Percentiles rank a stretch among this genome's conserved stretches.
Evolutionary conservation across 805 yeast genomes (phyloP).

Genomic region (Metschnikowia similis): DNA sequence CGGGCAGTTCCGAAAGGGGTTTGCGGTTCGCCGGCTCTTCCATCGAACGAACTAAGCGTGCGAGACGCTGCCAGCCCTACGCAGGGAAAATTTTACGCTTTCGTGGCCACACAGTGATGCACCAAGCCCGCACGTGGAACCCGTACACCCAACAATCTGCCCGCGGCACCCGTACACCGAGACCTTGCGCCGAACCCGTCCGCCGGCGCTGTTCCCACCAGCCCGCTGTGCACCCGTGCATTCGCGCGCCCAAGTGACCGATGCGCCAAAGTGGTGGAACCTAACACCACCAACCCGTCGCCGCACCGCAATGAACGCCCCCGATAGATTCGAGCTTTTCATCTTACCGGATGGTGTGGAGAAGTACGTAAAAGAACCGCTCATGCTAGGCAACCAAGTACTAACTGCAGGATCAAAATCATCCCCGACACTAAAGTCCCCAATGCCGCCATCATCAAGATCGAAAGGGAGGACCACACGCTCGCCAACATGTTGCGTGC

Average conservation of each 20-base stretch:
- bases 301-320: slow-evolving; percentile 77
- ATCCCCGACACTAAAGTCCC: slow-evolving; percentile 95
- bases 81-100: no score
- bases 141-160: background rate
- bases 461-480: slow-evolving; percentile 97
- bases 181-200: no score
- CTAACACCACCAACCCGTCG: background rate
- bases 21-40: no score
- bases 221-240: background rate
- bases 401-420: slow-evolving; percentile 57
- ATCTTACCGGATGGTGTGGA: slow-evolving; percentile 96
- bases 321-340: slow-evolving; percentile 96
- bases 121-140: background rate
- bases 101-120: no score
- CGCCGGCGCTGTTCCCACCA: background rate
- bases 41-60: no score
- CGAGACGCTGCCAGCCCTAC: no score
- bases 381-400: background rate
- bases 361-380: slow-evolving; percentile 49
- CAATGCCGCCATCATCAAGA: slow-evolving; percentile 86
- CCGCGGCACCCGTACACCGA: background rate
- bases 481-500: slow-evolving; percentile 85
- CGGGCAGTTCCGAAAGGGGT: no score
- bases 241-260: background rate
- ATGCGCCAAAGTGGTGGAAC: background rate